Evolutionary conservation across 2,329 filamentous ascomycete genomes (phyloP).

Genomic region (Aspergillus neoniger): DNA sequence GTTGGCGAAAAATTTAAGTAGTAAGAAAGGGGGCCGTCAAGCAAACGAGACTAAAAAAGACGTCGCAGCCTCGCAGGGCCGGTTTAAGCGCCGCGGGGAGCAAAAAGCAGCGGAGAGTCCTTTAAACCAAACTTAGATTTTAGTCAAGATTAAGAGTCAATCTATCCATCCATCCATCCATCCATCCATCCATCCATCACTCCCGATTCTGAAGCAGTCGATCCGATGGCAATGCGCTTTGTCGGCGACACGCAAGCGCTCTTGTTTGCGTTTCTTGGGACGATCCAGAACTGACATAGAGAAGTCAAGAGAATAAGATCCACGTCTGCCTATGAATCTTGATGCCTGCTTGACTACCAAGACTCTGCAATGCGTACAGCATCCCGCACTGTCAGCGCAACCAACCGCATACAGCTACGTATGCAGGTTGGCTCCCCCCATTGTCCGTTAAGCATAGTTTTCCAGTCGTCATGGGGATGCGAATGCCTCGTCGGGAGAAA

Average conservation of each 20-base stretch:
- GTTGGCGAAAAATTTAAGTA: conserved; percentile 6
- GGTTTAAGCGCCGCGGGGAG: conserved; percentile 9
- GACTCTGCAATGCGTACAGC: not conserved
- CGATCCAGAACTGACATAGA: not conserved
- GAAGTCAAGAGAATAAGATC: no score
- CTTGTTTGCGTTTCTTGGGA: not conserved
- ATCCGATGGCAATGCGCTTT: conserved; percentile 3
- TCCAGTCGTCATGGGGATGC: conserved; percentile 8
- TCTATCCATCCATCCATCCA: not conserved
- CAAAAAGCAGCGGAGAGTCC: conserved; percentile 9
- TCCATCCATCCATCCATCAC: no score
- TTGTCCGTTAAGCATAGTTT: not conserved
- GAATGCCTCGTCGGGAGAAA: not conserved
- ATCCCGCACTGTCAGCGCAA: not conserved
- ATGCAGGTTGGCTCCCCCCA: not conserved
- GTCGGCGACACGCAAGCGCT: conserved; percentile 12
- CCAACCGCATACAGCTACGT: conserved; percentile 5
- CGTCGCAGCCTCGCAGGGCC: no score
- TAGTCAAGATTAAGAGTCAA: not conserved
- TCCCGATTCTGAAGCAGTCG: not conserved
- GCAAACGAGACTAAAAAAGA: conserved; percentile 1
- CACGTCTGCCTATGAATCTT: not conserved
- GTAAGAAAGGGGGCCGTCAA: not conserved
- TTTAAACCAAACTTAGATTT: no score
- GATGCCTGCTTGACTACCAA: conserved; percentile 6